Evolutionary conservation across 2,329 filamentous ascomycete genomes (phyloP), one percentile per base, ranked within the genome.

Genomic region (Alternaria conjuncta): DNA sequence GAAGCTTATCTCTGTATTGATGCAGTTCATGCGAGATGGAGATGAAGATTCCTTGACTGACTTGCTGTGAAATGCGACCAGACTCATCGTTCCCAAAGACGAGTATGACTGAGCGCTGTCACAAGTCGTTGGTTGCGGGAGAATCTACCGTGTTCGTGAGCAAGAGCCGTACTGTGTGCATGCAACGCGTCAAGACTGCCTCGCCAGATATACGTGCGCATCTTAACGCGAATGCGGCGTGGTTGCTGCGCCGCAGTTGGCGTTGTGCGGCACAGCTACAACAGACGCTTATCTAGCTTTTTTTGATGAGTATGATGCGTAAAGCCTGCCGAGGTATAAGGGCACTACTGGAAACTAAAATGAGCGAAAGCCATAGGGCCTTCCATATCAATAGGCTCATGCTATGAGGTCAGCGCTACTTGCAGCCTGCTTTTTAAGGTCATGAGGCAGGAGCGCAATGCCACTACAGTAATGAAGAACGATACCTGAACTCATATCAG

Each of bases 241-340:
- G 21, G 57, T 54, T 46, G 49, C 49, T 32, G 30, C 25, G 47
- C 57, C 57, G 46, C 15, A 54, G 20, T 12, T 45, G 28, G 57
- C 49, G 26, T 41, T 55, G 49, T 43, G 57, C 26, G 57, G 49
- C 57, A 25, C 47, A 46, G 57, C 41, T 45, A 49, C 23, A 43
- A 21, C 53, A 56, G 20, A 56, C 20, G 6, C 25, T 57, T 21
- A 56, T 47, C 25, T 47, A 41, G 28, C 49, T n/a, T 23, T 53
- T 18, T 53, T 8, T 53, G 20, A 15, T 53, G 30, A 36, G 49
- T 6, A 12, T 2, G 9, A 36, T 41, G 28, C 30, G 23, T 36
- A 20, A 20, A 53, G 49, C 18, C 49, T 1, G 30, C 20, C 2
- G 11, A 18, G 18, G 20, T 21, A 53, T 23, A 1, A 10, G 7